These are phyloP conservation scores for Phytophthora tentaculata DNA, from an alignment of 352 stramenopile species.

Conservation along the genomic window DNA sequence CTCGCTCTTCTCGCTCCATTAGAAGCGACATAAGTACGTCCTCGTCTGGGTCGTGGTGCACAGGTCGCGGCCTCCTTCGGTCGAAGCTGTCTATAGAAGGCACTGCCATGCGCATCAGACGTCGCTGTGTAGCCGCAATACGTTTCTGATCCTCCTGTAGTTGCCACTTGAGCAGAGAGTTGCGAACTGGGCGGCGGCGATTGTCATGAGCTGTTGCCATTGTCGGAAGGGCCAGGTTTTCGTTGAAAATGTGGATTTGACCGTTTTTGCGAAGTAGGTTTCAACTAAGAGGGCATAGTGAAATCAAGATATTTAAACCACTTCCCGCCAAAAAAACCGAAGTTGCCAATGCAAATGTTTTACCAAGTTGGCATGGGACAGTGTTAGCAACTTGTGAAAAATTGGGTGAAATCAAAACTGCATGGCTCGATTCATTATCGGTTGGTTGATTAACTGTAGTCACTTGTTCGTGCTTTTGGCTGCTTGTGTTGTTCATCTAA, in stretches of 20 bases:
- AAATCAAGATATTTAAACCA: constrained; percentile 22
- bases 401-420: constrained; percentile 28
- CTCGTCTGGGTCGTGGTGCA: constrained; percentile 38
- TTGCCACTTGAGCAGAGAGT: constrained; percentile 42
- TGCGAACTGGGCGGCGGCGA: constrained; percentile 28
- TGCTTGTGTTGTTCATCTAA: constrained; percentile 40
- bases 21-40: constrained; percentile 53
- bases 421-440: constrained; percentile 38
- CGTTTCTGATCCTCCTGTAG: constrained; percentile 31
- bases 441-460: constrained; percentile 39
- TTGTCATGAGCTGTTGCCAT: constrained; percentile 28
- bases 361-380: neutral
- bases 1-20: constrained; percentile 38
- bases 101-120: constrained; percentile 31
- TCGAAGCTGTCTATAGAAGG: constrained; percentile 20
- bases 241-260: constrained; percentile 10
- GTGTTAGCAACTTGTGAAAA: neutral
- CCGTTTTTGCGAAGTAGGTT: constrained; percentile 19
- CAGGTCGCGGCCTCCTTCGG: constrained; percentile 10
- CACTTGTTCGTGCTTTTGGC: constrained; percentile 24
- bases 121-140: constrained; percentile 22
- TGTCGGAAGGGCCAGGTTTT: constrained; percentile 1
- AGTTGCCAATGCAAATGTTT: neutral
- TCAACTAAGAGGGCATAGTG: constrained; percentile 18
- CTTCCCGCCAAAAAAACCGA: constrained; percentile 21